These are phyloP conservation scores for Neopestalotiopsis sp. DNA, from an alignment of 2,329 filamentous ascomycete genomes.

Conservation along the genomic window DNA sequence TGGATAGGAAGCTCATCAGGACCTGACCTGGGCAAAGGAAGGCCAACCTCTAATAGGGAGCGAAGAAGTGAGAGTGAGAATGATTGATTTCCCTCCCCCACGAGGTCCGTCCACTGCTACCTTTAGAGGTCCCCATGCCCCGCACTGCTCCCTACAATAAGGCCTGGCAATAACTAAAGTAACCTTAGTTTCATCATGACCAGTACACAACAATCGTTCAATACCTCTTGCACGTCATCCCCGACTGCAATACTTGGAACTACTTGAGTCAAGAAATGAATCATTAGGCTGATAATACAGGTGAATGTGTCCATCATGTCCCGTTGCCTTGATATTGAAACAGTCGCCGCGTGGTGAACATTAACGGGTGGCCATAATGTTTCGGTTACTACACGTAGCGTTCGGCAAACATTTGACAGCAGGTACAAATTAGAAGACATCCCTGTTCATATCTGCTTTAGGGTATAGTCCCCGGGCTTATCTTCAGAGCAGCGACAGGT, in stretches of 20 bases:
- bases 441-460: background rate
- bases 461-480: background rate
- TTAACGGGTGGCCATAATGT: background rate
- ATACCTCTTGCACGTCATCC: background rate
- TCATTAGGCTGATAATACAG: background rate
- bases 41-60: background rate
- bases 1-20: background rate
- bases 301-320: no score
- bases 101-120: background rate
- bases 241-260: background rate
- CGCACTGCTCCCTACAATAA: background rate
- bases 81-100: background rate
- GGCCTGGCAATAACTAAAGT: no score
- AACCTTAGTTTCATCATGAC: background rate
- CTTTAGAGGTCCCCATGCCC: background rate
- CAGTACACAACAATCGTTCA: background rate
- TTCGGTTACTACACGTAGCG: background rate
- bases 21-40: background rate
- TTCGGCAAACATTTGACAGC: background rate
- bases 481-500: background rate
- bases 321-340: background rate
- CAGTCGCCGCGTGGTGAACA: background rate
- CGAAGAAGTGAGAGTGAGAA: background rate
- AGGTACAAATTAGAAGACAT: background rate
- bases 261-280: background rate